These are phyloP conservation scores for Nigrospora osmanthi DNA, from an alignment of 2,329 filamentous ascomycete species.

Conservation along the genomic window DNA sequence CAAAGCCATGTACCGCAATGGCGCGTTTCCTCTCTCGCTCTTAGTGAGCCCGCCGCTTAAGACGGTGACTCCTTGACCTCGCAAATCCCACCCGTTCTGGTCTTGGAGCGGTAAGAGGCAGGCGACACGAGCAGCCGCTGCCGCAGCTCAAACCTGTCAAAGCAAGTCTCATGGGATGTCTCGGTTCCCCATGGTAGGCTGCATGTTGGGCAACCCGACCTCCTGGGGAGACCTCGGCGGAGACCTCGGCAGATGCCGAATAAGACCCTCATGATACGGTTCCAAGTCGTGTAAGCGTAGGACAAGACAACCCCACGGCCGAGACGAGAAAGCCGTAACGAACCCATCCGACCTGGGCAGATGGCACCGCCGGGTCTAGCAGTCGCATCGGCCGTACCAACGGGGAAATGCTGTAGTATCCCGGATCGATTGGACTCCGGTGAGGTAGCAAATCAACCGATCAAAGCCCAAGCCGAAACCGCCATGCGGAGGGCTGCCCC, in stretches of 20 bases:
- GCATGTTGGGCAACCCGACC: slow-evolving; percentile 9
- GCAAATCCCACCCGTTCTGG: too few relatives aligned
- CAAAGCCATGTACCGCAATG: too few relatives aligned
- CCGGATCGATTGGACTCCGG: slow-evolving; percentile 72
- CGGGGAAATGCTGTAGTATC: slow-evolving; percentile 84
- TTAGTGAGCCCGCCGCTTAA: too few relatives aligned
- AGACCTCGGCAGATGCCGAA: slow-evolving; percentile 12
- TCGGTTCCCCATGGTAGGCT: slow-evolving; percentile 9
- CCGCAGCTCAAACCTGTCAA: slow-evolving; percentile 12
- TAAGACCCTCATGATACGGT: slow-evolving; percentile 6
- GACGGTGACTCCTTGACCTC: too few relatives aligned
- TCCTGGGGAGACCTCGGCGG: slow-evolving; percentile 11
- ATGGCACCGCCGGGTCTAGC: slow-evolving; percentile 24
- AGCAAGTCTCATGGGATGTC: slow-evolving; percentile 10
- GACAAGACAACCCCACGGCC: slow-evolving; percentile 22
- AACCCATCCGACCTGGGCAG: slow-evolving; percentile 18
- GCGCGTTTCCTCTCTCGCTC: too few relatives aligned
- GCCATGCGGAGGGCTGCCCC: slow-evolving; percentile 86
- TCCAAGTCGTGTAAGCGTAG: slow-evolving; percentile 16
- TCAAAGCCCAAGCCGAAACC: slow-evolving; percentile 90
- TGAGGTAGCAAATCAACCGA: slow-evolving; percentile 74
- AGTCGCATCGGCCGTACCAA: slow-evolving; percentile 57
- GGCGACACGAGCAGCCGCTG: too few relatives aligned
- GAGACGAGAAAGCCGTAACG: slow-evolving; percentile 31
- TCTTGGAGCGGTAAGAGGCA: too few relatives aligned